Evolutionary conservation across 108 stramenopile genomes (phyloP).

Genomic region (Nannochloropsis salina): DNA sequence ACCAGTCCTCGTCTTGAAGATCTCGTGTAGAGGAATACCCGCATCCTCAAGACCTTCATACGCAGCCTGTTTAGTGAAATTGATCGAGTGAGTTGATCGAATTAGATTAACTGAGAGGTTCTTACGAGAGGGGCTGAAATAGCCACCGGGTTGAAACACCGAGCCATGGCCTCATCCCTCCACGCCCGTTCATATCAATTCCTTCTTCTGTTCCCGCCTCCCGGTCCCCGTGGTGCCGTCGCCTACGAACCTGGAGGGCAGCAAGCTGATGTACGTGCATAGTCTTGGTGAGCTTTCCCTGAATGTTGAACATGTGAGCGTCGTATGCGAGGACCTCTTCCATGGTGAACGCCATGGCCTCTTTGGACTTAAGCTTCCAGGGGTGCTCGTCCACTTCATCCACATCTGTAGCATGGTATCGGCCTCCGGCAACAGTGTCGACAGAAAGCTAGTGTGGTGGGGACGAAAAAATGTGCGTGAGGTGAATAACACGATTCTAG

Average conservation of each 20-base stretch:
- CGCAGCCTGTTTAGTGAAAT: neutral
- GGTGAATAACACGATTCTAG: no score
- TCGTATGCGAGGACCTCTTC: slow-evolving; percentile 11
- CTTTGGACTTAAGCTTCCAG: slow-evolving; percentile 8
- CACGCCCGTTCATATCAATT: neutral
- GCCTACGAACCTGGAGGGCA: neutral
- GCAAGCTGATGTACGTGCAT: slow-evolving; percentile 14
- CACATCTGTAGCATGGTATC: slow-evolving; percentile 14
- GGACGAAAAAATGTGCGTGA: no score
- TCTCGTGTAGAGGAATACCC: slow-evolving; percentile 16
- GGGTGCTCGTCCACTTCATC: slow-evolving; percentile 9
- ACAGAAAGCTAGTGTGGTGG: neutral
- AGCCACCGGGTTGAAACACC: no score
- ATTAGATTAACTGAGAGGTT: neutral
- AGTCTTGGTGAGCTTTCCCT: neutral
- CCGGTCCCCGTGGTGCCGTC: neutral
- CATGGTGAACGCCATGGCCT: slow-evolving; percentile 8
- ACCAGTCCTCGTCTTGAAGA: neutral
- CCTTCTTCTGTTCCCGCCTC: neutral
- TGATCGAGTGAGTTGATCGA: no score
- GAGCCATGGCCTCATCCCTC: no score
- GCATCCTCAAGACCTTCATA: slow-evolving; percentile 3
- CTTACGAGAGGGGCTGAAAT: neutral
- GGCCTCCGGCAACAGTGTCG: neutral
- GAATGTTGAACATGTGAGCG: neutral